Conservation (phyloP, 352 stramenopile species). For the Thalassiosira pacifica region DNA sequence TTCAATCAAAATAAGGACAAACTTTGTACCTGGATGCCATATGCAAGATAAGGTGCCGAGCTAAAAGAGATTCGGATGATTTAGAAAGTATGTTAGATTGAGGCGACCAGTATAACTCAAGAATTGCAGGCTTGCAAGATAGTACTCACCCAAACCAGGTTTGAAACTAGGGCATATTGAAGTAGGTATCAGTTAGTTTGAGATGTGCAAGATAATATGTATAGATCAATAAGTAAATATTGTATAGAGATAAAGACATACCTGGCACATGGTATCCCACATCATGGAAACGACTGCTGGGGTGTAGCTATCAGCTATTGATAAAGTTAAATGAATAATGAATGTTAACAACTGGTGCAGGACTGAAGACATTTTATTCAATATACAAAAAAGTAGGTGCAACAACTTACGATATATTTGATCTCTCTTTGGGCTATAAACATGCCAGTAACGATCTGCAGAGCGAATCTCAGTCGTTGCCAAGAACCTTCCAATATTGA, state of each 20-base stretch:
- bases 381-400: constrained; percentile 5
- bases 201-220: not conserved
- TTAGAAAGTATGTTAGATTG: not conserved
- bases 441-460: constrained; percentile 83
- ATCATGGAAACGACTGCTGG: constrained; percentile 87
- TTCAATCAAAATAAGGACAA: too few relatives aligned
- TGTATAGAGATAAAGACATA: constrained; percentile 14
- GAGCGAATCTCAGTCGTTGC: constrained; percentile 82
- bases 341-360: not conserved
- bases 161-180: constrained; percentile 85
- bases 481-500: constrained; percentile 80
- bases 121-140: not conserved
- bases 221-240: not conserved
- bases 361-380: not conserved
- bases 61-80: constrained; percentile 14
- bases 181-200: not conserved
- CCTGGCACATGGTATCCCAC: constrained; percentile 85
- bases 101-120: not conserved
- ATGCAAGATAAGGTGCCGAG: constrained; percentile 70
- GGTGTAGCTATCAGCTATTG: constrained; percentile 72
- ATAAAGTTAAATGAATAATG: constrained; percentile 17
- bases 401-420: constrained; percentile 54
- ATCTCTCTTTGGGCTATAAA: constrained; percentile 65
- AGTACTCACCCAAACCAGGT: constrained; percentile 87
- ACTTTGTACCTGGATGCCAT: constrained; percentile 88